phyloP scores from a whole-genome alignment of 2,329 filamentous ascomycete species.

The Ilyonectria sp. region DNA sequence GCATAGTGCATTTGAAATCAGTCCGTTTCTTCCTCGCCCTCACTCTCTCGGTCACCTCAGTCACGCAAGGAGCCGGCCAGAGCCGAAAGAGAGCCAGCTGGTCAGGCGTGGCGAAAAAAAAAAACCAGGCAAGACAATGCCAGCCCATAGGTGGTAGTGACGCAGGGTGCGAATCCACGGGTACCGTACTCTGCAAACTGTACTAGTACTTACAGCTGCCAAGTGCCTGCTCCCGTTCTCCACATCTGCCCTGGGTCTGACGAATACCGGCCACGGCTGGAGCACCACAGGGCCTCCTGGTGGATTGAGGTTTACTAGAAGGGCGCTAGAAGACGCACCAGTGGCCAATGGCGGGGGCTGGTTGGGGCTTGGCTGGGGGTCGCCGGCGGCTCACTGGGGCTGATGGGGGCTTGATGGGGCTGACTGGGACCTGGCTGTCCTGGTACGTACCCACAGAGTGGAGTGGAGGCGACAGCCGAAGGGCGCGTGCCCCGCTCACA shows the following conservation, averaged over 20 bases:
- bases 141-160: slow-evolving; percentile 20
- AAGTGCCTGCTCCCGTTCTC: slow-evolving; percentile 12
- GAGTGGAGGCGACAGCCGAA: slow-evolving; percentile 11
- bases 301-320: slow-evolving; percentile 43
- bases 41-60: slow-evolving; percentile 3
- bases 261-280: slow-evolving; percentile 29
- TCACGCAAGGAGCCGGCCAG: slow-evolving; percentile 29
- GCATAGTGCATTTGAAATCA: not conserved
- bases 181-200: not conserved
- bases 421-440: not conserved
- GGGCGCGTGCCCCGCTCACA: slow-evolving; percentile 8
- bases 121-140: slow-evolving; percentile 5
- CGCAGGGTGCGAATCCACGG: slow-evolving; percentile 4
- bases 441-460: slow-evolving; percentile 3
- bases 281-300: slow-evolving; percentile 22
- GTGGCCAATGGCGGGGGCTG: slow-evolving; percentile 36
- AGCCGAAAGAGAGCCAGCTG: slow-evolving; percentile 21
- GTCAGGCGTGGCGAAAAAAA: slow-evolving; percentile 23
- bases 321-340: slow-evolving; percentile 46
- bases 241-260: slow-evolving; percentile 12
- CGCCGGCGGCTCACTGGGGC: slow-evolving; percentile 19
- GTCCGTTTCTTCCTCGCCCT: slow-evolving; percentile 5
- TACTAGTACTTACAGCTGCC: not conserved
- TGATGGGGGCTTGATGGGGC: slow-evolving; percentile 16
- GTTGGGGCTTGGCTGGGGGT: slow-evolving; percentile 26